These are phyloP conservation scores for Passalora sequoiae DNA, from an alignment of 2,329 filamentous ascomycete species.

Conservation along the genomic window DNA sequence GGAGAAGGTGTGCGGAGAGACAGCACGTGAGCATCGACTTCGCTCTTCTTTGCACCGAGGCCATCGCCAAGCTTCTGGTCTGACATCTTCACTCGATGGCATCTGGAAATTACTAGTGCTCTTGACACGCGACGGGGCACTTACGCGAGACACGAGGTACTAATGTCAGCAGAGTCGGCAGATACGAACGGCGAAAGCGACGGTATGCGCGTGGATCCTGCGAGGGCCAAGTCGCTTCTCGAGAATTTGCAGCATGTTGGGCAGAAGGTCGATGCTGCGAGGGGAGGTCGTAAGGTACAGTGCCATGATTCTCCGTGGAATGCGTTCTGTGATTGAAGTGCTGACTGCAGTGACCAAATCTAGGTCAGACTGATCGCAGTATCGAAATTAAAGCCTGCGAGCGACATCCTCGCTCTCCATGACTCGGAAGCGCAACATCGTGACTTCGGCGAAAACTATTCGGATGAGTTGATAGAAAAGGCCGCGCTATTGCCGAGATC, in stretches of 20 bases:
- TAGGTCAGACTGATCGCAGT: constrained; percentile 86
- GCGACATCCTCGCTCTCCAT: constrained; percentile 83
- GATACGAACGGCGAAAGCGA: constrained; percentile 6
- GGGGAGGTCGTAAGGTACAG: constrained; percentile 19
- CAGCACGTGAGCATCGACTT: too few relatives aligned
- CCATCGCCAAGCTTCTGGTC: too few relatives aligned
- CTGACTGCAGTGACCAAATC: constrained; percentile 6
- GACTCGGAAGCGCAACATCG: constrained; percentile 42
- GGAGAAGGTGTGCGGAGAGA: too few relatives aligned
- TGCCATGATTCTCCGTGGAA: background rate
- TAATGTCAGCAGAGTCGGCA: constrained; percentile 4
- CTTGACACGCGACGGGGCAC: too few relatives aligned
- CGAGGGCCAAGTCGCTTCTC: constrained; percentile 42
- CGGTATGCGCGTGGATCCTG: constrained; percentile 37
- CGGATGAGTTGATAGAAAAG: constrained; percentile 76
- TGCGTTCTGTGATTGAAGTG: too few relatives aligned
- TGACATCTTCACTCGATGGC: too few relatives aligned
- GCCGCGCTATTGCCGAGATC: constrained; percentile 67
- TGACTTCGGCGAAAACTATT: constrained; percentile 96
- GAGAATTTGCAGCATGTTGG: constrained; percentile 42
- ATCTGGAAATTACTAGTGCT: too few relatives aligned
- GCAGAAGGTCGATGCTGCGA: constrained; percentile 38
- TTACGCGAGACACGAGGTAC: constrained; percentile 4
- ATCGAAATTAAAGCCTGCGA: constrained; percentile 90
- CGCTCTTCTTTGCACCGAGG: too few relatives aligned